Evolutionary conservation across 805 yeast genomes (phyloP).

Genomic region (Candida manassasensis): DNA sequence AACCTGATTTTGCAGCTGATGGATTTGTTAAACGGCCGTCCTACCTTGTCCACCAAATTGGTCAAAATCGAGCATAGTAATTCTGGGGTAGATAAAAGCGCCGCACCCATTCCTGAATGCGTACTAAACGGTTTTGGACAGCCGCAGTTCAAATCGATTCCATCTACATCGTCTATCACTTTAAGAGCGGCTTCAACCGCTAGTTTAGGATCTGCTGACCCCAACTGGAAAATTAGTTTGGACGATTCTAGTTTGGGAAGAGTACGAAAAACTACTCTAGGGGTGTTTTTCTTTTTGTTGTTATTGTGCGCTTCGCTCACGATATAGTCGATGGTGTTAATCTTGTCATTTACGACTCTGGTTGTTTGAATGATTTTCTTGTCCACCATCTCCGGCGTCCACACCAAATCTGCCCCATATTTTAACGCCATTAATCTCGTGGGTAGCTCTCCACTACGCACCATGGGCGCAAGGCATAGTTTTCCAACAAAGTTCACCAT

Average conservation of each 20-base stretch:
- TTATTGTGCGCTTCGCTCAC: conserved; percentile 26
- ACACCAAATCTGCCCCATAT: conserved; percentile 90
- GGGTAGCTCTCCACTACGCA: conserved; percentile 91
- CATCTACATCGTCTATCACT: conserved; percentile 83
- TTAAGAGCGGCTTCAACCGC: conserved; percentile 86
- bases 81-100: conserved; percentile 78
- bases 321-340: conserved; percentile 60
- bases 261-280: conserved; percentile 67
- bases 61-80: conserved; percentile 62
- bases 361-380: conserved; percentile 71
- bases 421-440: conserved; percentile 73
- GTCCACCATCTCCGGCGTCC: conserved; percentile 93
- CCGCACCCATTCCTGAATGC: conserved; percentile 98
- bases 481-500: conserved; percentile 74
- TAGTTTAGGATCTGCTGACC: conserved; percentile 74
- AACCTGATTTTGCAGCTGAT: conserved; percentile 89
- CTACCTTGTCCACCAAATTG: conserved; percentile 72
- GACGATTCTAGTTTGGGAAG: conserved; percentile 56
- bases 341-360: conserved; percentile 52
- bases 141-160: conserved; percentile 92
- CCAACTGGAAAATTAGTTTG: conserved; percentile 81
- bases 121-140: conserved; percentile 95
- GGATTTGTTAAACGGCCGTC: conserved; percentile 69
- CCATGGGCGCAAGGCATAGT: conserved; percentile 93
- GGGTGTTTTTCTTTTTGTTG: conserved; percentile 16